Evolutionary conservation across 495 filamentous ascomycete species (phyloP).

Genomic region (Penicillium paradoxum): DNA sequence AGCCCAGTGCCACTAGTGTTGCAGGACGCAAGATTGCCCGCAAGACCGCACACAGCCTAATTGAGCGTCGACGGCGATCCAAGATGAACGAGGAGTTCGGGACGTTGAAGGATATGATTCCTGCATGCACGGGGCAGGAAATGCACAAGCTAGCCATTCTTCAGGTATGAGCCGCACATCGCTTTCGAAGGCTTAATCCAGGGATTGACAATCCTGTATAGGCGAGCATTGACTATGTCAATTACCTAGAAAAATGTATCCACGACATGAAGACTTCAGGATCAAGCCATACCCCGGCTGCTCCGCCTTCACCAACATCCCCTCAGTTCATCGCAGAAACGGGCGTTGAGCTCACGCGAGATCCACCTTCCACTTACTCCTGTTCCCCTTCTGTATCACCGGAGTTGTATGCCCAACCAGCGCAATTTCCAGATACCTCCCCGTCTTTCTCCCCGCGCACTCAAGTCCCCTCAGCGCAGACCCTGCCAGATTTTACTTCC

Average conservation of each 20-base stretch:
- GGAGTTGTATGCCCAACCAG: slow-evolving; percentile 22
- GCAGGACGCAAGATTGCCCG: slow-evolving; percentile 87
- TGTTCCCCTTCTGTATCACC: slow-evolving; percentile 37
- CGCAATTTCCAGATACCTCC: slow-evolving; percentile 28
- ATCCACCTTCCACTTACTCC: slow-evolving; percentile 20
- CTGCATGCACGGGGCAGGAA: slow-evolving; percentile 80
- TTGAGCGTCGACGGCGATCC: slow-evolving; percentile 81
- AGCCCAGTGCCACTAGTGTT: slow-evolving; percentile 61
- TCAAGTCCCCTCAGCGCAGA: slow-evolving; percentile 26
- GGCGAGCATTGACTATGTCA: slow-evolving; percentile 96
- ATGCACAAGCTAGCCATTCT: slow-evolving; percentile 99
- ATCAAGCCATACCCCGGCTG: slow-evolving; percentile 9
- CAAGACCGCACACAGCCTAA: slow-evolving; percentile 94
- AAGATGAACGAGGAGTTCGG: slow-evolving; percentile 99
- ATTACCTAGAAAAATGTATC: slow-evolving; percentile 89
- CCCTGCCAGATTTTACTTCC: slow-evolving; percentile 28
- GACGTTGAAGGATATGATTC: slow-evolving; percentile 91
- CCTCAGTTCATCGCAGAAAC: slow-evolving; percentile 29
- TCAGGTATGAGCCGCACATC: slow-evolving; percentile 56
- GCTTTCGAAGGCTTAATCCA: background rate
- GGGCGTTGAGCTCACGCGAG: slow-evolving; percentile 11
- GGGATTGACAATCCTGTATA: slow-evolving; percentile 24
- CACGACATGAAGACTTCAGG: slow-evolving; percentile 67
- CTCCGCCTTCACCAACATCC: slow-evolving; percentile 36
- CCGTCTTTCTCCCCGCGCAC: slow-evolving; percentile 38